Evolutionary conservation across 208 protist species (phyloP).

Genomic region (Trypanosoma caninum): DNA sequence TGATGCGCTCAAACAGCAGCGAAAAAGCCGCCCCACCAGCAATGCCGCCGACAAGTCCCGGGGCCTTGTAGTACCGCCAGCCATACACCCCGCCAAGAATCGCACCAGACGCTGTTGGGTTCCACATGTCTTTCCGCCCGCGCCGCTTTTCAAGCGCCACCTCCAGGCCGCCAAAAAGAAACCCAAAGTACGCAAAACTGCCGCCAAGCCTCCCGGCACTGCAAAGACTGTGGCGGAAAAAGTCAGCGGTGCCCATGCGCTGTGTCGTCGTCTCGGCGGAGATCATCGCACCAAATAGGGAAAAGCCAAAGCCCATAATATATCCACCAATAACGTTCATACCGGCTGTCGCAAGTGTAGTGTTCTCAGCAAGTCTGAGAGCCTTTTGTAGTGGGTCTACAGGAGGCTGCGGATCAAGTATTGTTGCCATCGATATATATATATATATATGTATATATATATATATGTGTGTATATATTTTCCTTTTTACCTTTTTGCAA

Average conservation of each 20-base stretch:
- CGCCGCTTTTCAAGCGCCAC: constrained; percentile 91
- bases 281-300: constrained; percentile 88
- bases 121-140: constrained; percentile 82
- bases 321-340: constrained; percentile 79
- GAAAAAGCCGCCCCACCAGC: constrained; percentile 69
- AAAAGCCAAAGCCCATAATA: constrained; percentile 86
- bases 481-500: not conserved
- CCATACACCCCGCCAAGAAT: constrained; percentile 77
- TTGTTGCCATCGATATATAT: constrained; percentile 32
- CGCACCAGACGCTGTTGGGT: constrained; percentile 70
- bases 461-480: constrained; percentile 3
- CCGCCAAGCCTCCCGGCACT: constrained; percentile 54
- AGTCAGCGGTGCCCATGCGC: constrained; percentile 86
- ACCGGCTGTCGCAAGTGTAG: constrained; percentile 50
- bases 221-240: constrained; percentile 75
- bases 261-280: constrained; percentile 80
- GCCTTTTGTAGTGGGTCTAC: constrained; percentile 62
- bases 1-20: constrained; percentile 74
- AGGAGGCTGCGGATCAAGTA: constrained; percentile 63
- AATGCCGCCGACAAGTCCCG: constrained; percentile 62
- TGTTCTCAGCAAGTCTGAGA: constrained; percentile 58
- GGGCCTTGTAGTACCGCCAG: constrained; percentile 76
- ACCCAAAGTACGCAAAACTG: constrained; percentile 86
- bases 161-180: constrained; percentile 87
- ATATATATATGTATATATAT: constrained; percentile 16